phyloP scores from a whole-genome alignment of 2,329 filamentous ascomycete species.

The Alternaria atra region DNA sequence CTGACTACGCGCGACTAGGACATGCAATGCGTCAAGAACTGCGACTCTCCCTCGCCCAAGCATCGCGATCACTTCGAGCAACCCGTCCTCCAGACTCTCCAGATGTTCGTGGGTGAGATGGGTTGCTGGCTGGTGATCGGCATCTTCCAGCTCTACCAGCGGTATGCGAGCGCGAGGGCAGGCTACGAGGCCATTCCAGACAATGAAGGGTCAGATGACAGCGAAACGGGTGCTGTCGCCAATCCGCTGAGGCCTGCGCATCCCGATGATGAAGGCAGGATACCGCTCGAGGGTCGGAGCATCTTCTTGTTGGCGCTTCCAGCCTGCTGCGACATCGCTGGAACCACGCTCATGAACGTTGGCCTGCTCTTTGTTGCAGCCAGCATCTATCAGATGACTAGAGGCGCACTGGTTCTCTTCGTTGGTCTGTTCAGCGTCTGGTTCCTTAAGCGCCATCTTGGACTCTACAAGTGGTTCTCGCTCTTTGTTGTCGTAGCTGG shows the following conservation, averaged over 20 bases:
- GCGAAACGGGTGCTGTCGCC: conserved; percentile 55
- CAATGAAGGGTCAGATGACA: conserved; percentile 54
- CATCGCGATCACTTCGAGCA: conserved; percentile 84
- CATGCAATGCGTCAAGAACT: conserved; percentile 95
- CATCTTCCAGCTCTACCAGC: conserved; percentile 71
- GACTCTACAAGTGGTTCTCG: conserved; percentile 91
- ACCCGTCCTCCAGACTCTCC: conserved; percentile 91
- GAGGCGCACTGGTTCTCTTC: conserved; percentile 92
- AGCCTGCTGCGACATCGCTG: conserved; percentile 91
- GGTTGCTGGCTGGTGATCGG: conserved; percentile 94
- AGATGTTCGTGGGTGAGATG: conserved; percentile 98
- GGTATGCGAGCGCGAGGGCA: conserved; percentile 58
- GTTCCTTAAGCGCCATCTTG: conserved; percentile 81
- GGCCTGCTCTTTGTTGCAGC: conserved; percentile 93
- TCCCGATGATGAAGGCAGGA: conserved; percentile 64
- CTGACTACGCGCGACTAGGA: conserved; percentile 65
- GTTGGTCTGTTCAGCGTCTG: conserved; percentile 94
- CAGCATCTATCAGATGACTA: conserved; percentile 98
- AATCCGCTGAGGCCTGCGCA: conserved; percentile 61
- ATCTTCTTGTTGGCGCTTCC: conserved; percentile 82
- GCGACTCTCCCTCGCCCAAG: conserved; percentile 72
- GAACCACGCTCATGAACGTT: conserved; percentile 97
- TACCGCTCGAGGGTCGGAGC: conserved; percentile 72
- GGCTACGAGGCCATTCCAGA: conserved; percentile 73
- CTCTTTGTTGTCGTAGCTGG: conserved; percentile 87